Percentiles rank a stretch among this genome's conserved stretches.
phyloP scores from a whole-genome alignment of 2,329 filamentous ascomycete genomes.

The Chaetomium globosum region DNA sequence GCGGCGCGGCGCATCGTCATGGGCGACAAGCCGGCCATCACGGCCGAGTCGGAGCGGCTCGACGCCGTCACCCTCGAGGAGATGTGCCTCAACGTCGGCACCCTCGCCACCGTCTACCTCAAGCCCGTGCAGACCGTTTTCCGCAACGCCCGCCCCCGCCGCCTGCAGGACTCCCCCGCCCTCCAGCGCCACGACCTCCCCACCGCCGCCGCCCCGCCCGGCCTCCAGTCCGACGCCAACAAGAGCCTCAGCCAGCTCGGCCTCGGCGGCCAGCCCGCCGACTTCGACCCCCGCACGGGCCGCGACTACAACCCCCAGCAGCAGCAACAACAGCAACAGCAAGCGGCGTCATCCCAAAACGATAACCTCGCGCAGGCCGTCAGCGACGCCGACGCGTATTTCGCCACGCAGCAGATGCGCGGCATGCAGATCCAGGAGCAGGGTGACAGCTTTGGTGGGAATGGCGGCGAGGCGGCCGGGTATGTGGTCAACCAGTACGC shows the following conservation, averaged over 20 bases:
- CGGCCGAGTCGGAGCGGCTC: conserved; percentile 91
- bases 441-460: conserved; percentile 66
- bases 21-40: conserved; percentile 96
- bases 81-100: conserved; percentile 95
- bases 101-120: conserved; percentile 93
- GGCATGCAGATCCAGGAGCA: conserved; percentile 68
- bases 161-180: conserved; percentile 79
- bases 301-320: conserved; percentile 21
- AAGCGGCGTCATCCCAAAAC: background rate
- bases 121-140: conserved; percentile 98
- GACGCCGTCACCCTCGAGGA: conserved; percentile 91
- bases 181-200: conserved; percentile 70
- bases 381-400: conserved; percentile 86
- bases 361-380: conserved; percentile 68
- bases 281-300: conserved; percentile 51
- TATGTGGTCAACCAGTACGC: conserved; percentile 83
- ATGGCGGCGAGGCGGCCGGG: conserved; percentile 51
- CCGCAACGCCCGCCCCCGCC: conserved; percentile 78
- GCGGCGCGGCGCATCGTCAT: conserved; percentile 88
- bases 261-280: conserved; percentile 54
- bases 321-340: background rate
- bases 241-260: conserved; percentile 65
- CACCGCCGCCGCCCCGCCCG: conserved; percentile 41
- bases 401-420: conserved; percentile 72
- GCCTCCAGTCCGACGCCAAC: conserved; percentile 52